Base-by-base conservation (phyloP, 352 stramenopile genomes). In the Pythium aristosporum region DNA sequence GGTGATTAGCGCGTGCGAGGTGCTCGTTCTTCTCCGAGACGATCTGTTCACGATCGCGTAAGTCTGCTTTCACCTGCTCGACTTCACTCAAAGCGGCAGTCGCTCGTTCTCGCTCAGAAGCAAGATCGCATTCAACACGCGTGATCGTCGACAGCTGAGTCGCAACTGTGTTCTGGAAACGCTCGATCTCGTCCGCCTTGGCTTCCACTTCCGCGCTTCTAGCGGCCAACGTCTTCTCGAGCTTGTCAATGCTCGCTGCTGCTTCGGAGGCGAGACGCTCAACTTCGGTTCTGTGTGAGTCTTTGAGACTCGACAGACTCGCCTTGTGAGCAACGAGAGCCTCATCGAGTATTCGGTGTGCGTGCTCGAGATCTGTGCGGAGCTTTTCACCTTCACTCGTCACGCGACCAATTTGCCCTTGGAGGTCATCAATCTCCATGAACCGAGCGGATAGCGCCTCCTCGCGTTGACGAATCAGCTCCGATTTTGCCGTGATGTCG, bases 21-120 rank as follows among this genome's bases (percentile, higher is more conserved):
- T 28, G 18, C 3, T 66, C 50, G 23, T 41, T 39, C 60, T 66
- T 66, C 25, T 66, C 50, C 11, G 9, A 6, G n/a, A 66, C 37
- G 20, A 3, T 46, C 41, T 20, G 41, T 1, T 58, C 51, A 61
- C 60, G 51, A 21, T 66, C 60, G 5, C 21, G 36, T 2, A 66
- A 46, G 16, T 42, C 9, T 18, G 50, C 28, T 28, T 36, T 44
- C 18, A 21, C 25, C 4, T 57, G 1, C 21, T n/a, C 36, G 8
- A 66, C 41, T 10, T 66, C n/a, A 43, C 6, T 16, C 2, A 53
- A 21, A 16, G 36, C 16, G 1, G 15, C 20, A 23, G 32, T 25
- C 30, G 59, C 60, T 5, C 18, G 25, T 15, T 42, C 10, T 18
- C 21, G 30, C 23, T 66, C 59, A 1, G 25, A 21, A 23, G 43